phyloP scores from a whole-genome alignment of 129 eudicot species.

The sunflower (Helianthus annuus) region DNA sequence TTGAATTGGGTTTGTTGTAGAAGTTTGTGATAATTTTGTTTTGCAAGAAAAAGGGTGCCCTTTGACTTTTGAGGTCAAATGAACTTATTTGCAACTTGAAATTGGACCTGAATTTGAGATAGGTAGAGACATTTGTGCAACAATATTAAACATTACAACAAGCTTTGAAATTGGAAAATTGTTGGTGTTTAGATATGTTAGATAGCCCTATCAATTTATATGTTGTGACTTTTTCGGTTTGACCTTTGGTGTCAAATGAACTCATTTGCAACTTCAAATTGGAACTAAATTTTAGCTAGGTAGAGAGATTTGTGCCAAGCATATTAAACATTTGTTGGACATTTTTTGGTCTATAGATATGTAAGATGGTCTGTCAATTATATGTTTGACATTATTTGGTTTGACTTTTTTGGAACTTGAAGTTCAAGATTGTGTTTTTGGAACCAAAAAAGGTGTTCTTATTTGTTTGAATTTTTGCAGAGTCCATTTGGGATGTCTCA shows the following conservation, averaged over 20 bases:
- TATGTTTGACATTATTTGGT: slow-evolving; percentile 8
- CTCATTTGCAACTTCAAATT: slow-evolving; percentile 22
- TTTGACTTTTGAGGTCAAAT: slow-evolving; percentile 22
- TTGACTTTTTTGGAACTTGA: slow-evolving; percentile 1
- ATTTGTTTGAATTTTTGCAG: slow-evolving; percentile 41
- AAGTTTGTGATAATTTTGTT: background rate
- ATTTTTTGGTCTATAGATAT: background rate
- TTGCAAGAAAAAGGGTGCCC: slow-evolving; percentile 5
- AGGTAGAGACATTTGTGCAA: no score
- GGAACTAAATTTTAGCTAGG: slow-evolving; percentile 14
- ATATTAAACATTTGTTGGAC: background rate
- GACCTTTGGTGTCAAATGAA: slow-evolving; percentile 1
- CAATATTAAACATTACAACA: no score
- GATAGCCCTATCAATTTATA: no score
- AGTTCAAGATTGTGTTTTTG: slow-evolving; percentile 1
- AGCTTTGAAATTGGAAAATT: no score
- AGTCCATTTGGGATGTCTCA: slow-evolving; percentile 95
- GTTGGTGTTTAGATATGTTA: no score
- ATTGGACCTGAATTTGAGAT: no score
- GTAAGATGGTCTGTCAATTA: background rate
- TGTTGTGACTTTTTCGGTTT: no score
- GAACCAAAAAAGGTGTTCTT: background rate
- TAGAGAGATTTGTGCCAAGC: background rate
- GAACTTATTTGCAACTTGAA: no score
- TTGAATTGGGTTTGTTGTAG: background rate